A percentile compares a stretch with the other conserved stretches of the same genome.
These are phyloP conservation scores for Phytophthora foliorum DNA, from an alignment of 352 stramenopile genomes.

Conservation along the genomic window DNA sequence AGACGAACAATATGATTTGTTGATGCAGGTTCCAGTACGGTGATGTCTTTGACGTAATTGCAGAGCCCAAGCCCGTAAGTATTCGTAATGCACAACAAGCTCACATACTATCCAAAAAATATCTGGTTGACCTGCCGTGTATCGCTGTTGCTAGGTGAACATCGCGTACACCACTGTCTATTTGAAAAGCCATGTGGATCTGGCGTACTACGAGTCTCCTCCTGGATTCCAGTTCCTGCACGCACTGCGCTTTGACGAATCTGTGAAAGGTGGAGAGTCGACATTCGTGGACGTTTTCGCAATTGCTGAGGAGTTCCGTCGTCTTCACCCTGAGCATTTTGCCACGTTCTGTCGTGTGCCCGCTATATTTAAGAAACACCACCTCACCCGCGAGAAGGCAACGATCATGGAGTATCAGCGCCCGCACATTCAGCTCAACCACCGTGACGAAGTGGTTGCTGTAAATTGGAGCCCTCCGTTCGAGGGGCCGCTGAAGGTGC, in stretches of 20 bases:
- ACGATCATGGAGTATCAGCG: constrained; percentile 95
- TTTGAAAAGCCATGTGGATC: constrained; percentile 95
- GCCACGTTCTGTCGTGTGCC: constrained; percentile 84
- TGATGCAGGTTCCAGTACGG: constrained; percentile 80
- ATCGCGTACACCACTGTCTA: constrained; percentile 94
- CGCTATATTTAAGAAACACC: constrained; percentile 95
- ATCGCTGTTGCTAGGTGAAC: constrained; percentile 79
- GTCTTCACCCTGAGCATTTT: constrained; percentile 74
- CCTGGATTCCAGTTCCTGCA: constrained; percentile 96
- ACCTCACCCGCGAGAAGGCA: constrained; percentile 88
- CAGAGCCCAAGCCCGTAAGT: constrained; percentile 80
- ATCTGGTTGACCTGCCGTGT: background rate
- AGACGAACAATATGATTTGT: background rate
- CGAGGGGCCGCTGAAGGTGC: constrained; percentile 92
- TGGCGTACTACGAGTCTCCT: constrained; percentile 98
- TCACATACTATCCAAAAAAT: background rate
- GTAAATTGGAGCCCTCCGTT: constrained; percentile 96
- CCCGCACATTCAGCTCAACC: constrained; percentile 94
- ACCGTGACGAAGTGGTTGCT: constrained; percentile 85
- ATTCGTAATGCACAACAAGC: background rate
- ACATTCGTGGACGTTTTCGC: constrained; percentile 91
- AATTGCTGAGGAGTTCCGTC: constrained; percentile 74
- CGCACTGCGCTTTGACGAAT: constrained; percentile 89
- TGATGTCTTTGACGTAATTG: constrained; percentile 88
- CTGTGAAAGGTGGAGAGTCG: constrained; percentile 84